Conservation (phyloP, 345 rosid genomes). For the Syzygium jambos region DNA sequence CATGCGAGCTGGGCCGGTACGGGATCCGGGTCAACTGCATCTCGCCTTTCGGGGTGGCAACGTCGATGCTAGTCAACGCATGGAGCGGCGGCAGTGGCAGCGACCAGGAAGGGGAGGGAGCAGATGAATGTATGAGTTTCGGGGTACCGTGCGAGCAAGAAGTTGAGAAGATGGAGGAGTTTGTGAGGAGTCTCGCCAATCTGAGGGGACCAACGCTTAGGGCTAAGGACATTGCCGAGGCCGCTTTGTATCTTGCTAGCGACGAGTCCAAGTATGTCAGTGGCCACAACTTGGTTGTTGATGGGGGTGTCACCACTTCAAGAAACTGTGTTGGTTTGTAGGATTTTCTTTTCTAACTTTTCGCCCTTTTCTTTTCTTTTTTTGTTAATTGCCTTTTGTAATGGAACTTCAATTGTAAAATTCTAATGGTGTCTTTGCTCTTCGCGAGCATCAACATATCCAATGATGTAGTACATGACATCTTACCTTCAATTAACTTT, state of each 20-base stretch:
- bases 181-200: background rate
- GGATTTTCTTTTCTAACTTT: background rate
- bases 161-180: conserved; percentile 10
- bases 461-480: background rate
- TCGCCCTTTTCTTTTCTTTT: background rate
- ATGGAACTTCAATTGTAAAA: background rate
- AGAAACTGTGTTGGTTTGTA: conserved; percentile 9
- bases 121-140: background rate
- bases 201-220: conserved; percentile 3
- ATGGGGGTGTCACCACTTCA: conserved; percentile 8
- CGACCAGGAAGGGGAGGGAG: background rate
- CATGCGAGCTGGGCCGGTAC: conserved; percentile 6
- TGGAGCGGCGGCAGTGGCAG: background rate
- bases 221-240: conserved; percentile 8
- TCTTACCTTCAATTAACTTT: background rate
- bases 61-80: conserved; percentile 6
- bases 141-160: background rate
- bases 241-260: conserved; percentile 10
- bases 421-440: background rate
- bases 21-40: conserved; percentile 18
- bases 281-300: conserved; percentile 12
- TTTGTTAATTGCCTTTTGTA: background rate
- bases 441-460: background rate
- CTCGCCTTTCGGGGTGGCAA: conserved; percentile 13
- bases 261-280: conserved; percentile 15